Percentiles rank a stretch among this genome's conserved stretches.
Conservation (phyloP, 2,329 filamentous ascomycete species). For the Botryosphaeria dothidea region DNA sequence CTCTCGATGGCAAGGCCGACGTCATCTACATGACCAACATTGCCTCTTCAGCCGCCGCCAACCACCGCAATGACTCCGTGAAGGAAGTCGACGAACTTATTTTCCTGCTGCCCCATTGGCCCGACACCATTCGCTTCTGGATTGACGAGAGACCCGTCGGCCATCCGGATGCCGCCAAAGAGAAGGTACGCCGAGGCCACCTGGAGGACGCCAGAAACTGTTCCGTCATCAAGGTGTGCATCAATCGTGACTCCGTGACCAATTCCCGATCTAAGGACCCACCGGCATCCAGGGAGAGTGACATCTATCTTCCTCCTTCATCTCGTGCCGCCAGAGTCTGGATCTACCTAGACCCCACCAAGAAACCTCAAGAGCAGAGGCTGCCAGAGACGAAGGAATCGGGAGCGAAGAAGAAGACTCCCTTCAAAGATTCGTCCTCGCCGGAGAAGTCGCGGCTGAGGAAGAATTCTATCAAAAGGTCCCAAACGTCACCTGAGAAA, state of each 20-base stretch:
- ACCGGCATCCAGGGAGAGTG: neutral
- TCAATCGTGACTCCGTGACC: neutral
- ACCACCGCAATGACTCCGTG: too few species aligned
- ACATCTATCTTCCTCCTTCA: conserved; percentile 2
- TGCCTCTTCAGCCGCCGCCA: neutral
- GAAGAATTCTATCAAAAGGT: neutral
- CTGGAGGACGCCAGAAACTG: neutral
- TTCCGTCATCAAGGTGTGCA: conserved; percentile 3
- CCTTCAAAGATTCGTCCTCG: neutral
- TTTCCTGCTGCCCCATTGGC: neutral
- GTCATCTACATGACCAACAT: conserved; percentile 10
- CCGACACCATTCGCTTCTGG: conserved; percentile 6
- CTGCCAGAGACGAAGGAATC: neutral
- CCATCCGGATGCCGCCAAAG: neutral
- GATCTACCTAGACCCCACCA: conserved; percentile 4
- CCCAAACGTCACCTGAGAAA: neutral
- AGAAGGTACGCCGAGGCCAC: neutral
- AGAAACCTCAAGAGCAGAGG: neutral
- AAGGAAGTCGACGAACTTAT: conserved; percentile 6
- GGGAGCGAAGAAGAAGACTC: neutral
- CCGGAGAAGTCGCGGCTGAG: neutral
- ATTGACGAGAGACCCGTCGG: conserved; percentile 5
- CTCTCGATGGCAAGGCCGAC: conserved; percentile 1
- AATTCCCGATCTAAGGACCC: neutral
- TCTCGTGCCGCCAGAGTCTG: neutral